Base-by-base conservation (phyloP, 164 flowering plant species). In the Berberis thunbergii region DNA sequence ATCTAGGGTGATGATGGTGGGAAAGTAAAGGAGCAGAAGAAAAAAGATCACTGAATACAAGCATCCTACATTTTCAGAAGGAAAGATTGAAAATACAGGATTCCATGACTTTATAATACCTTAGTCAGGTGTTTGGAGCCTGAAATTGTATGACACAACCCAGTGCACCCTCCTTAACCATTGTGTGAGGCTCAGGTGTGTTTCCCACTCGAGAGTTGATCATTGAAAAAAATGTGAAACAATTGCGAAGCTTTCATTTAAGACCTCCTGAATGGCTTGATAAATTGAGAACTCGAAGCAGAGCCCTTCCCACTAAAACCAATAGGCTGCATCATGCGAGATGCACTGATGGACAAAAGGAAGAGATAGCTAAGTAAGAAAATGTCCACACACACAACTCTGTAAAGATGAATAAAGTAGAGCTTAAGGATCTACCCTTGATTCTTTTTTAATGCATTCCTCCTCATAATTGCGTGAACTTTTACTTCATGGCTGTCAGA, bases 81-180 rank as follows among this genome's bases (percentile, higher is more conserved):
- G n/a, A n/a, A n/a, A n/a, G n/a, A n/a, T n/a, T n/a, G n/a, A n/a
- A n/a, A n/a, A n/a, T n/a, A n/a, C n/a, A n/a, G n/a, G n/a, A n/a
- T n/a, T n/a, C n/a, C n/a, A n/a, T n/a, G n/a, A n/a, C n/a, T n/a
- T n/a, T n/a, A n/a, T n/a, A n/a, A n/a, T n/a, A n/a, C n/a, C n/a
- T n/a, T n/a, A n/a, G n/a, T n/a, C n/a, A n/a, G n/a, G n/a, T n/a
- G n/a, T n/a, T n/a, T n/a, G n/a, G n/a, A n/a, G n/a, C n/a, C n/a
- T n/a, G n/a, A n/a, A n/a, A n/a, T n/a, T n/a, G n/a, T n/a, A n/a
- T n/a, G n/a, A n/a, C n/a, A n/a, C n/a, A n/a, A n/a, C n/a, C n/a
- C n/a, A n/a, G n/a, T n/a, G n/a, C n/a, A n/a, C 85, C 82, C 68
- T 91, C 97, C 64, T 82, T 94, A 12, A 86, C 87, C n/a, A 45